Evolutionary conservation across 306 rosid species (phyloP).

Genomic region (Albizia julibrissin): DNA sequence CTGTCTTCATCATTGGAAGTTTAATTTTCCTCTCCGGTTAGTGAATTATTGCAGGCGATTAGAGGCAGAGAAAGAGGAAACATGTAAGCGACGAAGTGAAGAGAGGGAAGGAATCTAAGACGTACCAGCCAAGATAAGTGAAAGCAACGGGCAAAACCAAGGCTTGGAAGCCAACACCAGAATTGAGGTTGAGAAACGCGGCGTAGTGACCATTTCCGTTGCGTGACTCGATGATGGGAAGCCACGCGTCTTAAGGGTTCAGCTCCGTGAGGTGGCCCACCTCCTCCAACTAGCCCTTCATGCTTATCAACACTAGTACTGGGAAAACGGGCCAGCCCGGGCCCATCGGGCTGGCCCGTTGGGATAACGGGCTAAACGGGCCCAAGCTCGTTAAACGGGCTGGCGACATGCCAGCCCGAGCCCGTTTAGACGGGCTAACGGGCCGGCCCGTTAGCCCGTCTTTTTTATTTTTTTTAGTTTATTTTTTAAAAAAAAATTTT

Average conservation of each 20-base stretch:
- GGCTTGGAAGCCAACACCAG: conserved; percentile 95
- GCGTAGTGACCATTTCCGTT: conserved; percentile 97
- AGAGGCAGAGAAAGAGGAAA: neutral
- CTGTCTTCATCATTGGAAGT: neutral
- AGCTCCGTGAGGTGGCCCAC: conserved; percentile 93
- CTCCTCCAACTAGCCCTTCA: conserved; percentile 97
- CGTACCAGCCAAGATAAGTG: conserved; percentile 85
- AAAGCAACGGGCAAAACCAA: conserved; percentile 91
- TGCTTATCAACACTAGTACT: conserved; percentile 82
- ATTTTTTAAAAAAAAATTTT: too few relatives aligned
- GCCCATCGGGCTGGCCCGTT: too few relatives aligned
- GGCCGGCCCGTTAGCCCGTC: too few relatives aligned
- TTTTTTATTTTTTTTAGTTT: too few relatives aligned
- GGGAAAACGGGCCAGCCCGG: too few relatives aligned
- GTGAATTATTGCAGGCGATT: neutral
- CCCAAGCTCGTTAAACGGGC: too few relatives aligned
- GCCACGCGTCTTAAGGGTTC: conserved; percentile 99
- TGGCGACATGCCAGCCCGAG: too few relatives aligned
- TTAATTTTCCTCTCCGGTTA: neutral
- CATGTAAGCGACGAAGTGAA: neutral
- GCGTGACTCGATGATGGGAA: conserved; percentile 96
- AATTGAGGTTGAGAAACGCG: conserved; percentile 95
- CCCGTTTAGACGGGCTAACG: too few relatives aligned
- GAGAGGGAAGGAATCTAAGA: conserved; percentile 21
- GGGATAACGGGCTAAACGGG: too few relatives aligned